Evolutionary conservation across 2,329 filamentous ascomycete genomes (phyloP), one percentile per base, ranked within the genome.

Genomic region (Pochonia chlamydosporia): DNA sequence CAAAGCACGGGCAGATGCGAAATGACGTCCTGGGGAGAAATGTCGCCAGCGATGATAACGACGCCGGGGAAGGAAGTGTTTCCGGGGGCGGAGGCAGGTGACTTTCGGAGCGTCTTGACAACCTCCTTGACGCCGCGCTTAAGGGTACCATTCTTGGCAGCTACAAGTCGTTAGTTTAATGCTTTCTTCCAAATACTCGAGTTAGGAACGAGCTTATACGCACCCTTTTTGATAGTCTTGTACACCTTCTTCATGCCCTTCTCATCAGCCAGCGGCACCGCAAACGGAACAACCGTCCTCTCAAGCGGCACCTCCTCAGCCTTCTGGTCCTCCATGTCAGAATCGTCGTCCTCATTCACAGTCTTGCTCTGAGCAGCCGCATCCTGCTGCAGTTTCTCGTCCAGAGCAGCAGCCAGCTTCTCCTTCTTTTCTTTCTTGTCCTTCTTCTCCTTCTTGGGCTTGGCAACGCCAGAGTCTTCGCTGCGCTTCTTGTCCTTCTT

Each of bases 71-170:
- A 75, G 46, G 78, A 67, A 44, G 79, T 74, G 63, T 80, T 74
- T 55, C 81, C 78, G 51, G 82, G 78, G n/a, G 82, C 79, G 48
- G 83, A 79, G 58, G 81, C 69, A 49, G 87, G 78, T 13, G 89
- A 92, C 75, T 97, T 97, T 75, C 93, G 90, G 59, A 99, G 87
- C 28, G 91, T 87, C 76, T 99, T 99, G 74, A 97, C 91, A 64
- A 96, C 92, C 74, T 99, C 93, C 73, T 99, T 99, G 56, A 99
- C 93, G 64, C 93, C 93, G 64, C 93, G 91, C 76, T 96, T 95
- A 64, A 99, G 87, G 50, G 89, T 87, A 74, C 95, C 95, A 73
- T 89, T 83, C 73, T 95, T 96, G 60, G 93, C 91, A 58, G 92
- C 93, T 97, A 69, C 49, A 23, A 10, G 23, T 39, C 20, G 35